Evolutionary conservation across 1,139 yeast genomes (phyloP), one percentile per base, ranked within the genome.

Genomic region (Sugiyamaella sp.): DNA sequence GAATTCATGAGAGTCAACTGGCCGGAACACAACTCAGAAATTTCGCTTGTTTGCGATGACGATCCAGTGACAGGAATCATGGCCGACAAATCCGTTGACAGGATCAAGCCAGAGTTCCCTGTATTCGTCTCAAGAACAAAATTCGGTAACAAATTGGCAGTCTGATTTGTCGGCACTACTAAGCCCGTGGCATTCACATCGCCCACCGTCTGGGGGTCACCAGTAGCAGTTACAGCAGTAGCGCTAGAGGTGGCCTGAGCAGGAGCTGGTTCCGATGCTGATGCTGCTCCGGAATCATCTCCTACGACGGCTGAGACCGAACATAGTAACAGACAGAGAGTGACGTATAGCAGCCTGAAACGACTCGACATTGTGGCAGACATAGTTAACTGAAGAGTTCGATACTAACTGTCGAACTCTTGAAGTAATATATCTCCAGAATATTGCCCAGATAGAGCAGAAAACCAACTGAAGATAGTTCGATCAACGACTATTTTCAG

Each of bases 21-120:
- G 6, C 70, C 70, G 1, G 59, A 57, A 51, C 69, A 66, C 6
- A 66, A 49, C 17, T 57, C 57, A 12, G 59, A 53, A 8, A 57
- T 42, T 14, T 64, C 65, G 38, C 58, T 54, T 9, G 57, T 50
- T 6, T 54, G 48, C 17, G 60, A 49, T 16, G 57, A 17, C 5
- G 62, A 57, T n/a, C 64, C 65, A n/a, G 61, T 57, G 10, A 57
- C 55, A 10, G 60, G 53, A 6, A 66, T 60, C 59, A 64, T 57
- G 3, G 66, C 62, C 3, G 65, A 62, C 12, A 64, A 49, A 17
- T 63, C 59, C 8, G 63, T 58, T 1, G 59, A 49, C 16, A 63
- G 48, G 29, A 54, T 55, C 25, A 63, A 29, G 8, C 52, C 51
- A 3, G 58, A 42, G n/a, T 51, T 51, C 16, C 53, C 51, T 4